A percentile compares a stretch with the other conserved stretches of the same genome.
These are phyloP conservation scores for Hymenotorrendiella dingleyae DNA, from an alignment of 2,329 filamentous ascomycete genomes.

Conservation along the genomic window DNA sequence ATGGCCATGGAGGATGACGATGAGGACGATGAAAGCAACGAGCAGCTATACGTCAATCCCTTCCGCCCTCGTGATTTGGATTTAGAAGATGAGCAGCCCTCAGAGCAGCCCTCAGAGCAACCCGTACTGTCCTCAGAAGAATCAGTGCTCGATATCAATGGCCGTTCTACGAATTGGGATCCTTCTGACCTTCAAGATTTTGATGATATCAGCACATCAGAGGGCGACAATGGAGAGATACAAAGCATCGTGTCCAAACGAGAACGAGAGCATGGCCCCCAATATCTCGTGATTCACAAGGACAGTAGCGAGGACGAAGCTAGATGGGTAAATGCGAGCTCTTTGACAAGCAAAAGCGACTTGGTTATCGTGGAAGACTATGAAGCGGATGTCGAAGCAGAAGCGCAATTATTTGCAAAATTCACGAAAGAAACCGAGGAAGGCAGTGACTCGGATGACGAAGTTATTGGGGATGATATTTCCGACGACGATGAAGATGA, in stretches of 20 bases:
- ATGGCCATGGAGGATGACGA: constrained; percentile 27
- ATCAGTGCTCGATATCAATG: constrained; percentile 3
- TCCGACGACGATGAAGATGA: constrained; percentile 26
- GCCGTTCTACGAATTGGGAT: constrained; percentile 34
- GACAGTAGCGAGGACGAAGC: constrained; percentile 40
- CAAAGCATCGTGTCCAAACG: constrained; percentile 40
- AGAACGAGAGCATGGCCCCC: constrained; percentile 36
- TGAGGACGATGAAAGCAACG: background rate
- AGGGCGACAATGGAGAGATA: constrained; percentile 38
- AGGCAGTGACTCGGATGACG: constrained; percentile 24
- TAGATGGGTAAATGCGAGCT: constrained; percentile 39
- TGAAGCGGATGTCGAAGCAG: constrained; percentile 31
- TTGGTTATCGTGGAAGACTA: constrained; percentile 30
- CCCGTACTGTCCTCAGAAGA: constrained; percentile 16
- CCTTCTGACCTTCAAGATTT: constrained; percentile 40
- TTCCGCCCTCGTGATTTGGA: constrained; percentile 37
- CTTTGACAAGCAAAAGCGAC: constrained; percentile 29
- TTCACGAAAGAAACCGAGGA: constrained; percentile 21
- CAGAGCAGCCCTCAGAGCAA: constrained; percentile 25
- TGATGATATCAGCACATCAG: constrained; percentile 44
- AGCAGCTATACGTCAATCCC: background rate
- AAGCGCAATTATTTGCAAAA: constrained; percentile 28
- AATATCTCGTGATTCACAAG: constrained; percentile 47
- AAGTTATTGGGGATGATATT: constrained; percentile 34
- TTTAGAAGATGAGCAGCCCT: constrained; percentile 37